phyloP scores from a whole-genome alignment of 2,329 filamentous ascomycete genomes.

The Allantophomopsis lycopodina region DNA sequence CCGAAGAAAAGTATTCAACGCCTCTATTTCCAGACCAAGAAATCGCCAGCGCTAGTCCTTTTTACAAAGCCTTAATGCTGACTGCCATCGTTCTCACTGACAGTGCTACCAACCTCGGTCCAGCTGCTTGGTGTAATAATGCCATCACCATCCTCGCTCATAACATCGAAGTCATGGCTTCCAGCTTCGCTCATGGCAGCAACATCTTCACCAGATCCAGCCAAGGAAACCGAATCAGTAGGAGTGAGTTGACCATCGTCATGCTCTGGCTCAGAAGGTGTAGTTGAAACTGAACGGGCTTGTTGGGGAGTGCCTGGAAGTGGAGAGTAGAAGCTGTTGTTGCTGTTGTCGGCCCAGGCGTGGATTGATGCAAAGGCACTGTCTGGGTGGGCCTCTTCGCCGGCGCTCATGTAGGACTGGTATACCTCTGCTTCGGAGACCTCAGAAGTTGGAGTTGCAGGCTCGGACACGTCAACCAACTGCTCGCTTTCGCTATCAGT shows the following conservation, averaged over 20 bases:
- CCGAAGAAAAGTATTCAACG: too few species aligned
- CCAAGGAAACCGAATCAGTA: conserved; percentile 41
- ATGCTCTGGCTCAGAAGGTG: conserved; percentile 29
- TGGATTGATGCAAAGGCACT: conserved; percentile 47
- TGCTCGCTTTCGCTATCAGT: conserved; percentile 6
- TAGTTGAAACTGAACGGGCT: conserved; percentile 5
- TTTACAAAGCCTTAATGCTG: too few species aligned
- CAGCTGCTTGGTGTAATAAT: conserved; percentile 47
- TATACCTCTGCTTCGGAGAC: conserved; percentile 25
- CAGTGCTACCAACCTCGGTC: conserved; percentile 50
- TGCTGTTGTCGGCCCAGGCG: conserved; percentile 41
- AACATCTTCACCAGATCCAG: conserved; percentile 34
- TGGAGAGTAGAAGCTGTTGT: conserved; percentile 43
- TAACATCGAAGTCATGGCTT: conserved; percentile 32
- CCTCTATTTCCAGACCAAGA: too few species aligned
- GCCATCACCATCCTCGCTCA: conserved; percentile 43
- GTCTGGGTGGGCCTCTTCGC: conserved; percentile 25
- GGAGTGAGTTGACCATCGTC: conserved; percentile 41
- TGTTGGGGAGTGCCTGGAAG: conserved; percentile 33
- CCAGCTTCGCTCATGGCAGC: too few species aligned
- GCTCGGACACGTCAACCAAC: conserved; percentile 15
- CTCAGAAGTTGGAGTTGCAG: conserved; percentile 10
- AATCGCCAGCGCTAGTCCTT: too few species aligned
- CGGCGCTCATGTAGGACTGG: conserved; percentile 31
- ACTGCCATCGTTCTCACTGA: conserved; percentile 26